phyloP scores from a whole-genome alignment of 257 asterid species.

The Catharanthus roseus region DNA sequence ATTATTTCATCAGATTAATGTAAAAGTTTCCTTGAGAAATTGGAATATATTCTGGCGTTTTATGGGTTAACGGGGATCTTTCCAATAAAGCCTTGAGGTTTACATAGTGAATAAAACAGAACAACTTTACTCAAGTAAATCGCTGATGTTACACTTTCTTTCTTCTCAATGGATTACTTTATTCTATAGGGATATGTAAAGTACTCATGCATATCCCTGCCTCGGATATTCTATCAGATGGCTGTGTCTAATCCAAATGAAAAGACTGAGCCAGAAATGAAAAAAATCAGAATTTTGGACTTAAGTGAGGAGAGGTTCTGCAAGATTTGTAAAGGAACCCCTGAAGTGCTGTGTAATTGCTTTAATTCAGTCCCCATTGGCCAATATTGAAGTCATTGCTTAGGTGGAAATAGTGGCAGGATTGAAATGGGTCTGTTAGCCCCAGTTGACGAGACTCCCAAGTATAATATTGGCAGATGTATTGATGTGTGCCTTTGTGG shows the following conservation, averaged over 20 bases:
- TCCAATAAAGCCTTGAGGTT: not conserved
- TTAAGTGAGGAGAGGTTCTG: constrained; percentile 9
- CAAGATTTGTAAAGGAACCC: constrained; percentile 1
- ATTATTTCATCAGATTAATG: not conserved
- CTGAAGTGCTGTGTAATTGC: not conserved
- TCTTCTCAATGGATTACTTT: not conserved
- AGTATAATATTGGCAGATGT: not conserved
- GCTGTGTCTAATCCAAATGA: not conserved
- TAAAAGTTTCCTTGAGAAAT: not conserved
- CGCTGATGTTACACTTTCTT: not conserved
- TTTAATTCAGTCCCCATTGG: not conserved
- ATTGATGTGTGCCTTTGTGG: not conserved
- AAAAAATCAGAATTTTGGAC: constrained; percentile 11
- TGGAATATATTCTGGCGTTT: not conserved
- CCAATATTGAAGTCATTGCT: not conserved
- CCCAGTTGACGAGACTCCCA: not conserved
- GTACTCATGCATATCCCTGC: not conserved
- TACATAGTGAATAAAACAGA: not conserved
- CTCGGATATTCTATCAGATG: not conserved
- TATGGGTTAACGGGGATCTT: not conserved
- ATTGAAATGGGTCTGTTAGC: not conserved
- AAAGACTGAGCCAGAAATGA: not conserved
- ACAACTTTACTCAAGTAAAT: not conserved
- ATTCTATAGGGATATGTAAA: not conserved
- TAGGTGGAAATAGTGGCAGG: not conserved